phyloP scores from a whole-genome alignment of 1,139 yeast species.

The Taphrina pruni region DNA sequence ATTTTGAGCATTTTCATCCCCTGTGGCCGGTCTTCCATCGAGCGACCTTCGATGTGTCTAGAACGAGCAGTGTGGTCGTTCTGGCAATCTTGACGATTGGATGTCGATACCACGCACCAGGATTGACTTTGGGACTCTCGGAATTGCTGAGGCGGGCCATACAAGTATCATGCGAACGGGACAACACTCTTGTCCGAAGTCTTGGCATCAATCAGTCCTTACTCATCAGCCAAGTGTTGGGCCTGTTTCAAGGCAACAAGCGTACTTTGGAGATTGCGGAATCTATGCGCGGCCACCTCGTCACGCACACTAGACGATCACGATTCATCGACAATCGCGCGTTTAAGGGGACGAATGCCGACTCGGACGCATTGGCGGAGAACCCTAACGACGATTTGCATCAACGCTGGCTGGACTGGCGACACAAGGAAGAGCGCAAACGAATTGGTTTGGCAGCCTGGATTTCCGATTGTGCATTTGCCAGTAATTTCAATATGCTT shows the following conservation, averaged over 20 bases:
- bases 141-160: conserved; percentile 1
- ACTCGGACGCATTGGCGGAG: too few species aligned
- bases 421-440: conserved; percentile 1
- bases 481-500: conserved; percentile 1
- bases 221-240: background rate
- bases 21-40: conserved; percentile 12
- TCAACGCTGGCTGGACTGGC: conserved; percentile 2
- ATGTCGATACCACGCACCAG: background rate
- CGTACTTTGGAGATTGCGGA: conserved; percentile 11
- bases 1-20: conserved; percentile 7
- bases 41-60: background rate
- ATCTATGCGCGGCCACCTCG: conserved; percentile 5
- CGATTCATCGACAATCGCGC: conserved; percentile 5
- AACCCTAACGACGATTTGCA: background rate
- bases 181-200: conserved; percentile 12
- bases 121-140: background rate
- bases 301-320: background rate
- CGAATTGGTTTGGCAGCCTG: conserved; percentile 11
- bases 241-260: conserved; percentile 2
- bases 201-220: conserved; percentile 9
- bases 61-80: background rate
- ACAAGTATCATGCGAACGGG: conserved; percentile 1
- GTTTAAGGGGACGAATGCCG: background rate
- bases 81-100: conserved; percentile 10
- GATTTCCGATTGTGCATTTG: conserved; percentile 6